Conservation (phyloP, 2,329 filamentous ascomycete species). For the Ceratocystis albifundus region DNA sequence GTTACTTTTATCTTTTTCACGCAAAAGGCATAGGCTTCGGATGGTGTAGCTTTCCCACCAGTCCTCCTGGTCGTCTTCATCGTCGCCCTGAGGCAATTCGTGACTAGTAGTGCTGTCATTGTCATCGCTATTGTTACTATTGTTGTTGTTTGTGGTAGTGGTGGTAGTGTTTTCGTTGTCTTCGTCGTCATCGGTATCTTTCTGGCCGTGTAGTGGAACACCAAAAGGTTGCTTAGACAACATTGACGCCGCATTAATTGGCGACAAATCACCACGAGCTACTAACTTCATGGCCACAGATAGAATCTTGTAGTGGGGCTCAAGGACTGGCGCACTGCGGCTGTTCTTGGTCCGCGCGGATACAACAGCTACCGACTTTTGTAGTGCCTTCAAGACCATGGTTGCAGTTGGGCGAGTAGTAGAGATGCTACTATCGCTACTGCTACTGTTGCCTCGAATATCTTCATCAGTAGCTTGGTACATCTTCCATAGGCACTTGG, state of each 20-base stretch:
- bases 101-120: slow-evolving; percentile 13
- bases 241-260: slow-evolving; percentile 41
- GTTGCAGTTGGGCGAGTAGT: slow-evolving; percentile 31
- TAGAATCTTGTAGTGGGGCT: slow-evolving; percentile 86
- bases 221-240: slow-evolving; percentile 47
- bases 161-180: slow-evolving; percentile 30
- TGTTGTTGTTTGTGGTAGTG: no score
- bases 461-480: slow-evolving; percentile 42
- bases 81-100: slow-evolving; percentile 16
- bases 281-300: slow-evolving; percentile 75
- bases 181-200: slow-evolving; percentile 29
- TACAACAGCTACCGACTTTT: slow-evolving; percentile 41
- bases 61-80: slow-evolving; percentile 49
- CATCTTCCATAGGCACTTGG: slow-evolving; percentile 55
- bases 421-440: slow-evolving; percentile 15
- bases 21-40: slow-evolving; percentile 39
- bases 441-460: slow-evolving; percentile 24
- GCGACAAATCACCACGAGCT: slow-evolving; percentile 37
- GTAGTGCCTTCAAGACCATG: slow-evolving; percentile 39
- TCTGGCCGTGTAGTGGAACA: slow-evolving; percentile 24
- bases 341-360: slow-evolving; percentile 43
- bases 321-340: slow-evolving; percentile 65
- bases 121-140: slow-evolving; percentile 28
- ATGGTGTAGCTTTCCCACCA: slow-evolving; percentile 45
- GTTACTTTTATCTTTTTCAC: slow-evolving; percentile 74